phyloP scores from a whole-genome alignment of 495 filamentous ascomycete genomes.

The Talaromyces liani region DNA sequence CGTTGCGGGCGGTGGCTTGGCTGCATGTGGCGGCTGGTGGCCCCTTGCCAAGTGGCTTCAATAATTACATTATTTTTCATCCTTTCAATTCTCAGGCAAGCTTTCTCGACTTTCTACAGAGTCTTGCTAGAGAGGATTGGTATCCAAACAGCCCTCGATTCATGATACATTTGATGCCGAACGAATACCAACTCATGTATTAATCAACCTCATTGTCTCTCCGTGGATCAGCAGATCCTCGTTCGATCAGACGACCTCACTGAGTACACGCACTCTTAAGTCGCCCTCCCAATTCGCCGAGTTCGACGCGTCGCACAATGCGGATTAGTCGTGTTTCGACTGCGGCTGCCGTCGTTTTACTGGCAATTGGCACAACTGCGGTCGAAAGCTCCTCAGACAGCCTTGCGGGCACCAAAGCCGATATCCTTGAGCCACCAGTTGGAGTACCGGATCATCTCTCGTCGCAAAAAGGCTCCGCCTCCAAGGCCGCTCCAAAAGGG shows the following conservation, averaged over 20 bases:
- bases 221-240: not conserved
- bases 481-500: constrained; percentile 36
- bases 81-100: not conserved
- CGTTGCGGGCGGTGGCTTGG: not conserved
- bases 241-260: not conserved
- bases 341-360: not conserved
- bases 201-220: not conserved
- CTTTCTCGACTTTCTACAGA: not conserved
- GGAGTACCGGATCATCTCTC: not conserved
- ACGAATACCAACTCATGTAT: not conserved
- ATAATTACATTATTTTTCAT: not conserved
- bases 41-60: constrained; percentile 3
- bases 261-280: not conserved
- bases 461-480: constrained; percentile 1
- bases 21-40: not conserved
- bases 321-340: constrained; percentile 3
- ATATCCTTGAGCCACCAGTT: constrained; percentile 1
- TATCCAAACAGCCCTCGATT: not conserved
- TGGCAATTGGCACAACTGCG: constrained; percentile 2
- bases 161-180: not conserved
- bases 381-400: constrained; percentile 3
- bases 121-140: not conserved
- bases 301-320: not conserved
- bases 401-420: not conserved
- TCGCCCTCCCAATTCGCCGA: not conserved